These are phyloP conservation scores for Lentinula guzmanii DNA, from an alignment of 768 basidiomycete genomes.

Conservation along the genomic window DNA sequence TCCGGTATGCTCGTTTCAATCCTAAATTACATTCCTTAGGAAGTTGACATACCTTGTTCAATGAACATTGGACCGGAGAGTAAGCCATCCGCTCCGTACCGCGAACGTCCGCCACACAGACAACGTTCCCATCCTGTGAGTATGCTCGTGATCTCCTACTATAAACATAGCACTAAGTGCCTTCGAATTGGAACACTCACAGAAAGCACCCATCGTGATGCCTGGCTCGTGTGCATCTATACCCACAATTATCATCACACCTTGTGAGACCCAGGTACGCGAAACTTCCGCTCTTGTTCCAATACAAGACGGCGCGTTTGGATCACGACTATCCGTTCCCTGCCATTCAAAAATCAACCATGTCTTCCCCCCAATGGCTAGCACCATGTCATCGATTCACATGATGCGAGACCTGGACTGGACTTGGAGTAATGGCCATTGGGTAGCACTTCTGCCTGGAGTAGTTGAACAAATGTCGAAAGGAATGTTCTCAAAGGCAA, in stretches of 20 bases:
- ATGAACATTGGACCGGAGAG: not conserved
- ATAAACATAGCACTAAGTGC: not conserved
- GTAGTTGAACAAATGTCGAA: conserved; percentile 38
- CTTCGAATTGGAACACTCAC: not conserved
- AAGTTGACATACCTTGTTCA: not conserved
- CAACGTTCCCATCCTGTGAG: not conserved
- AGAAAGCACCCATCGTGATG: conserved; percentile 20
- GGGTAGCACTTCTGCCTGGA: conserved; percentile 42
- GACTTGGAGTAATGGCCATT: conserved; percentile 48
- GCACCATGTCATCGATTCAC: not conserved
- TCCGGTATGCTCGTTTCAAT: not conserved
- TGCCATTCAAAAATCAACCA: conserved; percentile 39
- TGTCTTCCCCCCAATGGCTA: conserved; percentile 18
- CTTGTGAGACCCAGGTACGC: conserved; percentile 31
- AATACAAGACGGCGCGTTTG: conserved; percentile 49
- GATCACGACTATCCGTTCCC: conserved; percentile 44
- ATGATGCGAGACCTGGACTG: conserved; percentile 29
- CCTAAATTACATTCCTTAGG: not conserved
- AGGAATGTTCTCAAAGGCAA: conserved; percentile 34
- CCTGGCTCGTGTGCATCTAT: conserved; percentile 26
- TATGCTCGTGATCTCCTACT: not conserved
- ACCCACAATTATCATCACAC: conserved; percentile 48
- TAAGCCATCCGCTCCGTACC: not conserved
- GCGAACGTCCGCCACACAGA: conserved; percentile 4
- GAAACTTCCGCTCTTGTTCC: conserved; percentile 41